Percentiles rank a stretch among this genome's conserved stretches.
Conservation (phyloP, 2,329 filamentous ascomycete species). For the Diaporthe eres region DNA sequence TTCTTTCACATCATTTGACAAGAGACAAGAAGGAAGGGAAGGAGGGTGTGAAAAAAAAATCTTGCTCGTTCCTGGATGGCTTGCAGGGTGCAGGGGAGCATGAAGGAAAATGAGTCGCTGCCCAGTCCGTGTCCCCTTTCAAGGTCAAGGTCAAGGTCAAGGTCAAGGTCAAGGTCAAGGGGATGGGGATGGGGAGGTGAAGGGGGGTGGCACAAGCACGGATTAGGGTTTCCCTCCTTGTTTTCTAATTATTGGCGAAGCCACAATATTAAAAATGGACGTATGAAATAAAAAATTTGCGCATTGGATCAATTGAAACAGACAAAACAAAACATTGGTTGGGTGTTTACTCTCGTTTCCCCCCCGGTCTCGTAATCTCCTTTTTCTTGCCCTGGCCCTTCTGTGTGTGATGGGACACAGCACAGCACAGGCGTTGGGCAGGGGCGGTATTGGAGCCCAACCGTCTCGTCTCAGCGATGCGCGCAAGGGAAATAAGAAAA, state of each 20-base stretch:
- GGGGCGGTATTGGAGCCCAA: slow-evolving; percentile 14
- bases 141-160: slow-evolving; percentile 1
- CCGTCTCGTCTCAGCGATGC: slow-evolving; percentile 17
- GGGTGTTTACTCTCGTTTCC: slow-evolving; percentile 1
- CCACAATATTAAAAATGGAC: slow-evolving; percentile 16
- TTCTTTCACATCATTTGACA: neutral
- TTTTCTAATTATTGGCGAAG: slow-evolving; percentile 19
- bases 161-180: slow-evolving; percentile 11
- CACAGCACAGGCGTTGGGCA: slow-evolving; percentile 2
- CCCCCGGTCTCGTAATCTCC: slow-evolving; percentile 30
- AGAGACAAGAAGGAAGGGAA: neutral
- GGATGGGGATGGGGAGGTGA: neutral
- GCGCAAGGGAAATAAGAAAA: neutral
- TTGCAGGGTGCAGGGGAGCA: slow-evolving; percentile 13
- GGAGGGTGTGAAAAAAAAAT: neutral
- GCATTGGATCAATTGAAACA: slow-evolving; percentile 30
- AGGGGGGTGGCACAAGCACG: slow-evolving; percentile 13
- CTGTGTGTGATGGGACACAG: neutral
- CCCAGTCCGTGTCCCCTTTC: neutral
- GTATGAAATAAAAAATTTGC: neutral
- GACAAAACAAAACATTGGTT: slow-evolving; percentile 10
- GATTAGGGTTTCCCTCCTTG: slow-evolving; percentile 23
- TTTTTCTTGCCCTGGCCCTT: neutral
- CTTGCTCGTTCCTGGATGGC: slow-evolving; percentile 27
- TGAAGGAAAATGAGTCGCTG: slow-evolving; percentile 14